Evolutionary conservation across 1,284 basidiomycete species (phyloP).

Genomic region (Tilletia indica): DNA sequence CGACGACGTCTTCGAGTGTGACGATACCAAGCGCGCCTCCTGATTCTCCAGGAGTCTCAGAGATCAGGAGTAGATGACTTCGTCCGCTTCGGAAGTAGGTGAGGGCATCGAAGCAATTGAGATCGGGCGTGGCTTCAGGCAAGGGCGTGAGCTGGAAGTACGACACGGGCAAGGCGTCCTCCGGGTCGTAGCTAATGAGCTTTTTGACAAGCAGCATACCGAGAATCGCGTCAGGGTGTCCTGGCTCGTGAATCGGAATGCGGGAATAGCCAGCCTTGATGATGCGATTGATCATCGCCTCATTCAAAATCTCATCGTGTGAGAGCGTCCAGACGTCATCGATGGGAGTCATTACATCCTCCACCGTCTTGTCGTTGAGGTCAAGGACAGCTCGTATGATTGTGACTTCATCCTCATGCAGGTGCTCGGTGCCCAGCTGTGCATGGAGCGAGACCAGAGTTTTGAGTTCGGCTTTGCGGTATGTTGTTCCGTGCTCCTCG

Average conservation of each 20-base stretch:
- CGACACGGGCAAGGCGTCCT: constrained; percentile 72
- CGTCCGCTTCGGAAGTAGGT: constrained; percentile 78
- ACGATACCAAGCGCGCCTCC: constrained; percentile 67
- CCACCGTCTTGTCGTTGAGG: constrained; percentile 65
- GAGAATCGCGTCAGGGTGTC: constrained; percentile 72
- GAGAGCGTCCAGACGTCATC: constrained; percentile 77
- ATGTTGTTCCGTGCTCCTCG: constrained; percentile 58
- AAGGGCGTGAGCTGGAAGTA: constrained; percentile 64
- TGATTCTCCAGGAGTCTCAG: constrained; percentile 73
- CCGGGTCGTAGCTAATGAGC: constrained; percentile 87
- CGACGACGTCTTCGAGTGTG: constrained; percentile 60
- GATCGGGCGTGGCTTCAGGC: constrained; percentile 81
- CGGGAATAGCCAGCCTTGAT: constrained; percentile 75
- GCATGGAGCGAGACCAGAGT: constrained; percentile 74
- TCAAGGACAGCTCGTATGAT: constrained; percentile 56
- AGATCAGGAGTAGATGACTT: constrained; percentile 85
- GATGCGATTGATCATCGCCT: constrained; percentile 68
- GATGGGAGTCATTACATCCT: constrained; percentile 63
- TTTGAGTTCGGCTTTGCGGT: constrained; percentile 67
- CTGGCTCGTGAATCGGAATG: constrained; percentile 82
- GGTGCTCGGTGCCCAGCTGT: constrained; percentile 77
- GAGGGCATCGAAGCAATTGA: constrained; percentile 63
- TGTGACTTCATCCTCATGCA: constrained; percentile 82
- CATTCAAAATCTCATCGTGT: constrained; percentile 75
- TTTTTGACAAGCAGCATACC: constrained; percentile 74